phyloP scores from a whole-genome alignment of 257 asterid genomes.

The Apocynum venetum region DNA sequence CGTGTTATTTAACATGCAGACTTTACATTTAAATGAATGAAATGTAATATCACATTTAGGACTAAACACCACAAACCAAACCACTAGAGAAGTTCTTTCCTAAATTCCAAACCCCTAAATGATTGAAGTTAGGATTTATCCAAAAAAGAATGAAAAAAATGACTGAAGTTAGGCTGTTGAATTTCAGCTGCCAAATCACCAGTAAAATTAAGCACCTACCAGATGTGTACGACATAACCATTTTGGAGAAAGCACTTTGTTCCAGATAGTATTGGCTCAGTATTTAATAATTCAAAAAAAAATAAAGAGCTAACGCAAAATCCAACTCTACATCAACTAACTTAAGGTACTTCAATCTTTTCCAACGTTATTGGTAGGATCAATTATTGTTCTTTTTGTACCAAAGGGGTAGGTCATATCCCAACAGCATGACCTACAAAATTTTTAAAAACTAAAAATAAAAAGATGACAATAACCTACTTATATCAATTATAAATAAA shows the following conservation, averaged over 20 bases:
- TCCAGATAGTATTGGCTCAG: neutral
- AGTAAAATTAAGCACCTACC: neutral
- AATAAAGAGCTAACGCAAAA: neutral
- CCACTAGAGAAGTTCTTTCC: neutral
- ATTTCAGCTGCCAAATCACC: conserved; percentile 10
- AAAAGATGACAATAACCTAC: neutral
- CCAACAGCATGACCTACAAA: neutral
- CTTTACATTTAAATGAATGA: neutral
- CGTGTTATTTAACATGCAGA: too few relatives aligned
- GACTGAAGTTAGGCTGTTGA: conserved; percentile 5
- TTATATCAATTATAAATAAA: neutral
- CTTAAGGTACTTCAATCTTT: neutral
- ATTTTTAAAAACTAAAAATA: too few relatives aligned
- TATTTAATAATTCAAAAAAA: neutral
- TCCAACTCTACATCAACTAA: conserved; percentile 8
- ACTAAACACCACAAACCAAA: neutral
- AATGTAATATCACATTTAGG: neutral
- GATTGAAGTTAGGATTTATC: neutral
- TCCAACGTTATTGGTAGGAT: neutral
- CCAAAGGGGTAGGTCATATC: neutral
- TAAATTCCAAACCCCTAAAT: neutral
- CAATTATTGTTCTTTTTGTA: conserved; percentile 5
- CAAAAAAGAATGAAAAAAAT: neutral
- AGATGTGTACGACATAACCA: neutral
- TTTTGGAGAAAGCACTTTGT: neutral